phyloP scores from a whole-genome alignment of 2,329 filamentous ascomycete species.

The Tothia fuscella region DNA sequence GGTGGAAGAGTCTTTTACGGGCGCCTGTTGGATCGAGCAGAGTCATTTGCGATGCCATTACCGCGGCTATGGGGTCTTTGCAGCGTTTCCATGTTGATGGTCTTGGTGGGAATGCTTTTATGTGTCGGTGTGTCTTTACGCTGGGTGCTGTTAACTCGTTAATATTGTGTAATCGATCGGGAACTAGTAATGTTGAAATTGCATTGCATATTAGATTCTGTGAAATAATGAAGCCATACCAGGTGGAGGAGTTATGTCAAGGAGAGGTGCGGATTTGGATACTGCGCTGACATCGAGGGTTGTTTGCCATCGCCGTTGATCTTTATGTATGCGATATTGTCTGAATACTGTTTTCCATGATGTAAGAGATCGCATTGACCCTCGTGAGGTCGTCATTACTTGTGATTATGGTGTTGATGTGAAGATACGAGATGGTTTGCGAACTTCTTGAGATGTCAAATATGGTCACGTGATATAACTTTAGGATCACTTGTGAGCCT shows the following conservation, averaged over 20 bases:
- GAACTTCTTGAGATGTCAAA: neutral
- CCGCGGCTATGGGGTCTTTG: constrained; percentile 55
- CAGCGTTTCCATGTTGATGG: constrained; percentile 43
- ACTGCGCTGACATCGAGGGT: neutral
- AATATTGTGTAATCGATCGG: too few species aligned
- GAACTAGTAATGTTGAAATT: neutral
- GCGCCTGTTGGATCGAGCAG: constrained; percentile 75
- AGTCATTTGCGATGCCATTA: constrained; percentile 58
- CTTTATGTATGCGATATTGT: neutral
- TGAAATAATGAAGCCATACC: neutral
- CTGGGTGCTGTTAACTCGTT: neutral
- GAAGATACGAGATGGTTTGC: neutral
- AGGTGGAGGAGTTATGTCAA: neutral
- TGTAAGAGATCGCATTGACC: neutral
- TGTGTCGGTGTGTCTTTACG: constrained; percentile 27
- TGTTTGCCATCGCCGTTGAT: constrained; percentile 7
- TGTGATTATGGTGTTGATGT: too few species aligned
- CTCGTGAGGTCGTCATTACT: constrained; percentile 9
- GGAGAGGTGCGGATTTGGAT: constrained; percentile 12
- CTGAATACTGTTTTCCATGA: constrained; percentile 4
- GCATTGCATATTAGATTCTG: neutral
- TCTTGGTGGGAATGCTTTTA: constrained; percentile 41
- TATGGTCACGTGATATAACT: neutral
- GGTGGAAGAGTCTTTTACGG: constrained; percentile 69
- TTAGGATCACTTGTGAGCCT: neutral